Evolutionary conservation across 345 rosid species (phyloP), one percentile per base, ranked within the genome.

Genomic region (Boechera retrofracta): DNA sequence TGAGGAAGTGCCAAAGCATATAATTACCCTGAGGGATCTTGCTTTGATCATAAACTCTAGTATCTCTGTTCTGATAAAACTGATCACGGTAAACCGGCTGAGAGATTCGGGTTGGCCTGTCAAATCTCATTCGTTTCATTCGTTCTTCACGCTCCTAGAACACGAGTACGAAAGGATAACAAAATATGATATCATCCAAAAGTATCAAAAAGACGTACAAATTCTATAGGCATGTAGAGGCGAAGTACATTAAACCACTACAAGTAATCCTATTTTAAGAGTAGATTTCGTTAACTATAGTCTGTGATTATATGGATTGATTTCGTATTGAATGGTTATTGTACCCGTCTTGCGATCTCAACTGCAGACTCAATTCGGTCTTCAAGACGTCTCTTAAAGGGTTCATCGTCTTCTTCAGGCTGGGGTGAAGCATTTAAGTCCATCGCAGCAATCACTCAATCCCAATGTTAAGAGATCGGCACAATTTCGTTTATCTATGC

Each of bases 91-190:
- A 75, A 36, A 79, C 54, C 9, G 82, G 88, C 70, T 79, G 92
- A 79, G 90, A 77, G 15, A 35, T 69, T 55, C 76, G 84, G 24
- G 39, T 42, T 54, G 86, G 77, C 60, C 81, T 83, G 21, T 89
- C 97, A 66, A 87, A 69, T 81, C 83, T 91, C 86, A 92, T 63
- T 45, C 86, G 81, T 78, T 85, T 88, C 49, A 77, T 87, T 83
- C 98, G 81, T 77, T 95, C 98, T 71, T 95, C 99, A 47, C 97
- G 98, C 77, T 95, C 99, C 99, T 95, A 69, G 28, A 36, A 71
- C 44, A 10, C 1, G 6, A 21, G 21, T 1, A 21, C 21, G 21
- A 21, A 21, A 21, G 1, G 21, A 21, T 21, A 21, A 21, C 21
- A 21, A 36, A 36, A 36, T 36, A 36, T 3, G 39, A 2, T 29